These are phyloP conservation scores for Schwanniomyces pseudopolymorphus DNA, from an alignment of 805 yeast species.

Conservation along the genomic window DNA sequence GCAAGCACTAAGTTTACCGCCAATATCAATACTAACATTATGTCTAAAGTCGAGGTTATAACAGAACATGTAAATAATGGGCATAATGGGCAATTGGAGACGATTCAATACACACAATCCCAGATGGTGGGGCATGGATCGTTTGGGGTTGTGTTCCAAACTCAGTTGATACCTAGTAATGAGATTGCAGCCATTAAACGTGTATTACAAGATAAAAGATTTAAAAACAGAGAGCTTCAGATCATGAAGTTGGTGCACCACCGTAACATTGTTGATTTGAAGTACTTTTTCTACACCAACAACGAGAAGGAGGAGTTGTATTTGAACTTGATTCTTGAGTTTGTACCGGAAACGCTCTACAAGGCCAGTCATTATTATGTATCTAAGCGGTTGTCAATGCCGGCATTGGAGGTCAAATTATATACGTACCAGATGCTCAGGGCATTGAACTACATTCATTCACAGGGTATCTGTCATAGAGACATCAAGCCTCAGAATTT, in stretches of 20 bases:
- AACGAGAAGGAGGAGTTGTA: constrained; percentile 77
- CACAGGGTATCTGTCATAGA: constrained; percentile 83
- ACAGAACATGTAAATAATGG: constrained; percentile 73
- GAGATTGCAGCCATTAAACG: constrained; percentile 90
- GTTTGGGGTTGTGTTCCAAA: constrained; percentile 97
- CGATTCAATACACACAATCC: constrained; percentile 74
- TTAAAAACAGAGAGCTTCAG: constrained; percentile 91
- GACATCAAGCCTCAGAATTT: constrained; percentile 91
- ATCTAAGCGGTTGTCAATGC: constrained; percentile 75
- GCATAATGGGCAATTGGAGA: constrained; percentile 58
- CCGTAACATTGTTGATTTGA: constrained; percentile 81
- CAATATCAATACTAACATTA: constrained; percentile 28
- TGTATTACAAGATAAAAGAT: constrained; percentile 93
- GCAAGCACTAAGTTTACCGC: background rate
- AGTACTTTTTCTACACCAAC: constrained; percentile 80
- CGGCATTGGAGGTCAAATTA: constrained; percentile 81
- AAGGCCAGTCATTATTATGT: constrained; percentile 85
- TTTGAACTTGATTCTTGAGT: constrained; percentile 86
- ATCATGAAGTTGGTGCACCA: constrained; percentile 90
- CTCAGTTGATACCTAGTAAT: constrained; percentile 69
- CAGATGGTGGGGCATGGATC: constrained; percentile 98
- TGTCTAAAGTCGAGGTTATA: constrained; percentile 47
- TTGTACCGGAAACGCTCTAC: constrained; percentile 93
- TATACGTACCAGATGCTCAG: constrained; percentile 78
- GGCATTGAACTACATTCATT: constrained; percentile 76